These are phyloP conservation scores for Coniosporium apollinis DNA, from an alignment of 495 filamentous ascomycete species.

Conservation along the genomic window DNA sequence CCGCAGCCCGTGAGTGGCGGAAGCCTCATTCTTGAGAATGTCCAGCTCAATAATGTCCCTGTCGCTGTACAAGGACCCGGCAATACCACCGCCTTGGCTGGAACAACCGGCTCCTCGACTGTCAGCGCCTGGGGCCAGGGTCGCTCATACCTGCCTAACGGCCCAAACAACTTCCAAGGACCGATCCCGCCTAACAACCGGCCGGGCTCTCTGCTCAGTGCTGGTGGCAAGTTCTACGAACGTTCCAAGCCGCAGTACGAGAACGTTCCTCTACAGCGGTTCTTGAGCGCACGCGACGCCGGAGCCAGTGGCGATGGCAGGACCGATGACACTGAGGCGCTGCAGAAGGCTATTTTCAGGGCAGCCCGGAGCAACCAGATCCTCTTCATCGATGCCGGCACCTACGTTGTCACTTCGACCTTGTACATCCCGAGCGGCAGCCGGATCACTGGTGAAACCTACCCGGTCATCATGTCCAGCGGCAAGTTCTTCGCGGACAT, in stretches of 20 bases:
- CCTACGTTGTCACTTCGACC: conserved; percentile 41
- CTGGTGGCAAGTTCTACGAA: conserved; percentile 15
- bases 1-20: conserved; percentile 13
- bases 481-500: conserved; percentile 20
- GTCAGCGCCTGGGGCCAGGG: conserved; percentile 18
- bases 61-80: conserved; percentile 8
- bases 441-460: conserved; percentile 39
- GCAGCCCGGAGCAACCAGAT: conserved; percentile 12
- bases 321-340: conserved; percentile 20
- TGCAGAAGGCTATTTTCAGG: conserved; percentile 14
- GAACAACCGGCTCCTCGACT: conserved; percentile 7
- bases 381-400: conserved; percentile 21
- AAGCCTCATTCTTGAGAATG: conserved; percentile 22
- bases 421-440: conserved; percentile 36
- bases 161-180: conserved; percentile 9
- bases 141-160: conserved; percentile 16
- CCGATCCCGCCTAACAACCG: conserved; percentile 12
- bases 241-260: conserved; percentile 23
- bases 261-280: conserved; percentile 5
- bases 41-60: conserved; percentile 15
- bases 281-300: conserved; percentile 15
- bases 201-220: conserved; percentile 9
- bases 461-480: conserved; percentile 29
- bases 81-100: conserved; percentile 8
- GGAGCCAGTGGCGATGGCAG: conserved; percentile 19